phyloP scores from a whole-genome alignment of 1,284 basidiomycete genomes.

The Apiotrichum gamsii region DNA sequence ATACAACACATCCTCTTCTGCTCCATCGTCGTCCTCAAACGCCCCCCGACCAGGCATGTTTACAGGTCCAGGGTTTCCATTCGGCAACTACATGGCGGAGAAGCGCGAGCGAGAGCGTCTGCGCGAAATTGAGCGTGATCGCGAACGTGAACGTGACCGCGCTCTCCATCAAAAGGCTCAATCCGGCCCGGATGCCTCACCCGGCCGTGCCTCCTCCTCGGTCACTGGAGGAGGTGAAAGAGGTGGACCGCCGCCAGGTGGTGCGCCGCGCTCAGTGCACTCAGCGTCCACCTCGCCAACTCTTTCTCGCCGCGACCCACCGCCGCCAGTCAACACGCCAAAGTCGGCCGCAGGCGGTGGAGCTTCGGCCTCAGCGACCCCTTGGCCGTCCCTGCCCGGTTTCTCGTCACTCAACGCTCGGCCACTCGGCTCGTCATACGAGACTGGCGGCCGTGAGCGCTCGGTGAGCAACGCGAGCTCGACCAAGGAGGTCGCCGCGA shows the following conservation, averaged over 20 bases:
- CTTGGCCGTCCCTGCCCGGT: constrained; percentile 6
- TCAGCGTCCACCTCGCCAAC: constrained; percentile 16
- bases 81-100: constrained; percentile 8
- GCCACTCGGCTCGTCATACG: constrained; percentile 9
- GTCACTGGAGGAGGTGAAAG: too few relatives aligned
- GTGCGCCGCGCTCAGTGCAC: constrained; percentile 4
- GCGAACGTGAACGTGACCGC: constrained; percentile 13
- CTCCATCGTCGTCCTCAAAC: neutral
- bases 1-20: too few relatives aligned
- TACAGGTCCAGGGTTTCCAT: neutral
- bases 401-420: constrained; percentile 11
- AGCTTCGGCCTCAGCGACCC: too few relatives aligned
- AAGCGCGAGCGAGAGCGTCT: constrained; percentile 16
- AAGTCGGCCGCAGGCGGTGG: neutral
- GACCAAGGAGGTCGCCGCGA: constrained; percentile 5
- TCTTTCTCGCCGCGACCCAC: constrained; percentile 6
- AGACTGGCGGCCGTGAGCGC: constrained; percentile 5
- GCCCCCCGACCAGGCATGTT: neutral
- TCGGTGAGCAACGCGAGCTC: constrained; percentile 10
- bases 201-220: constrained; percentile 2
- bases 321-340: too few relatives aligned
- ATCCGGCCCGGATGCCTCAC: constrained; percentile 6
- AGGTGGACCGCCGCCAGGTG: too few relatives aligned
- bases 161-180: neutral
- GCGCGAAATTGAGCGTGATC: constrained; percentile 15